Percentiles rank a stretch among this genome's conserved stretches.
These are phyloP conservation scores for Alternaria ethzedia DNA, from an alignment of 2,329 filamentous ascomycete species.

Conservation along the genomic window DNA sequence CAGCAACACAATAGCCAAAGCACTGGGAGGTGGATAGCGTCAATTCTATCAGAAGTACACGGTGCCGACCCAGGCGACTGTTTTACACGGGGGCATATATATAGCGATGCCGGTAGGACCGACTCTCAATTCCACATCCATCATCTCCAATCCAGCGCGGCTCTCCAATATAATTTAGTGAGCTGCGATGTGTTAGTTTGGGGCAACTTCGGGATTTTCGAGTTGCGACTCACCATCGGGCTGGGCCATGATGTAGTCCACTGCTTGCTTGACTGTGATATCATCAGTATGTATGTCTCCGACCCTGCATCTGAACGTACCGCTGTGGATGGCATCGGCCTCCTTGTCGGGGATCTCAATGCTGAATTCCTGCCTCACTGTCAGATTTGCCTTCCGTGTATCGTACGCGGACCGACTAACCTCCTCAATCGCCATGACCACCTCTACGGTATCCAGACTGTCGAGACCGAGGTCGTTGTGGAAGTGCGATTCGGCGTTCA, in stretches of 20 bases:
- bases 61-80: slow-evolving; percentile 43
- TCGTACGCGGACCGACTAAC: slow-evolving; percentile 54
- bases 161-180: slow-evolving; percentile 36
- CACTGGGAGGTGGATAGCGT: slow-evolving; percentile 37
- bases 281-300: slow-evolving; percentile 40
- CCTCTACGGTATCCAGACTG: slow-evolving; percentile 97
- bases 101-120: slow-evolving; percentile 44
- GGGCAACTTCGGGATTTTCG: slow-evolving; percentile 26
- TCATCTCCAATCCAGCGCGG: slow-evolving; percentile 28
- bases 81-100: slow-evolving; percentile 50
- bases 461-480: slow-evolving; percentile 96
- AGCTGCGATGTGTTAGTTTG: slow-evolving; percentile 37
- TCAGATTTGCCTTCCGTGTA: slow-evolving; percentile 14
- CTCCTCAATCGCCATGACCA: slow-evolving; percentile 99
- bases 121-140: slow-evolving; percentile 38
- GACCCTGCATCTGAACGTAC: slow-evolving; percentile 62
- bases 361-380: slow-evolving; percentile 70
- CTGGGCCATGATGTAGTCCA: slow-evolving; percentile 91
- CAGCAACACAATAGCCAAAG: slow-evolving; percentile 10
- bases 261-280: slow-evolving; percentile 82
- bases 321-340: slow-evolving; percentile 90
- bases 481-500: slow-evolving; percentile 86
- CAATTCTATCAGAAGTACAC: slow-evolving; percentile 47
- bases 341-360: slow-evolving; percentile 99
- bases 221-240: slow-evolving; percentile 74